Conservation (phyloP, 306 rosid genomes). For the Prunus kanzakura region DNA sequence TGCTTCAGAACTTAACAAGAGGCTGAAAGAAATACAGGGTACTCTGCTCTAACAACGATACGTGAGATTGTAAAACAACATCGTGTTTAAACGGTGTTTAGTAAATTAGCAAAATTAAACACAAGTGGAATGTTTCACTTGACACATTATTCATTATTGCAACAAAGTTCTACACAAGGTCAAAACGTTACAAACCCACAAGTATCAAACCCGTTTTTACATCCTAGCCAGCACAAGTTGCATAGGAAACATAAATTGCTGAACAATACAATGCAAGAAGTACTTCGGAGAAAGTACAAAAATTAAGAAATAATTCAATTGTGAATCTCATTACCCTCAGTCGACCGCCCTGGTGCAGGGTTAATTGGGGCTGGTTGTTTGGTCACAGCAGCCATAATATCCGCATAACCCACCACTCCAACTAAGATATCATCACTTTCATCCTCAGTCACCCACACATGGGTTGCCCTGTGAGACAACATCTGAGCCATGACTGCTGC, state of each 20-base stretch:
- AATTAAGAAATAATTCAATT: slow-evolving; percentile 13
- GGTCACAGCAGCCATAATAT: slow-evolving; percentile 81
- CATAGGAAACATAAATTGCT: neutral
- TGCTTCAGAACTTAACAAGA: neutral
- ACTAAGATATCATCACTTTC: slow-evolving; percentile 71
- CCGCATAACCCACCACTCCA: slow-evolving; percentile 85
- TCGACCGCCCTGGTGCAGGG: slow-evolving; percentile 40
- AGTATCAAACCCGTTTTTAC: neutral
- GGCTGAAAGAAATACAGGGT: too few relatives aligned
- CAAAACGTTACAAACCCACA: neutral
- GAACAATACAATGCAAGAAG: neutral
- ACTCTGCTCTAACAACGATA: too few relatives aligned
- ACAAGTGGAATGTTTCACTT: neutral
- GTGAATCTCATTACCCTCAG: slow-evolving; percentile 60
- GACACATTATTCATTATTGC: slow-evolving; percentile 7
- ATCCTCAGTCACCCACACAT: slow-evolving; percentile 86
- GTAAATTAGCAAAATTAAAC: neutral
- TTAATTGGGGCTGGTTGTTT: slow-evolving; percentile 46
- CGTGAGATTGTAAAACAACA: neutral
- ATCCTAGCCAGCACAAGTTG: neutral
- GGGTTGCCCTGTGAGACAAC: slow-evolving; percentile 94
- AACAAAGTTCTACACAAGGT: neutral
- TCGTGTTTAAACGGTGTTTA: too few relatives aligned
- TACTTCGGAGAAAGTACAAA: neutral
- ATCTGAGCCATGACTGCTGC: slow-evolving; percentile 99